Base-by-base conservation (phyloP, 2,329 filamentous ascomycete species). In the Akanthomyces dipterigenus region DNA sequence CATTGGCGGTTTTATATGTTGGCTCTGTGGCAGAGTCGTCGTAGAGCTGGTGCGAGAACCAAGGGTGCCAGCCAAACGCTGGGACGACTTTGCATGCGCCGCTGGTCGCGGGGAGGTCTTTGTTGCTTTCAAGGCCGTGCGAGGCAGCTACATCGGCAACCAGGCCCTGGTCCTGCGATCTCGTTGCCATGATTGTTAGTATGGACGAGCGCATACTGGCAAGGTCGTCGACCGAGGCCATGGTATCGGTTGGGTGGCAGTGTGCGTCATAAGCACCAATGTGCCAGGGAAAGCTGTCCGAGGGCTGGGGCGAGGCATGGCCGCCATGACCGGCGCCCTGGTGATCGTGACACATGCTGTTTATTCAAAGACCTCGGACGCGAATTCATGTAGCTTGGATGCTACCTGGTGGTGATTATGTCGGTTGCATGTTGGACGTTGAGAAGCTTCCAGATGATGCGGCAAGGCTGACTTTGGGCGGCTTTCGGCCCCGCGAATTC, bases 41-140 rank as follows among this genome's bases (percentile, higher is more conserved):
- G 69, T 86, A 91, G 67, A 95, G 80, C 65, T 90, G 86, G 71
- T 93, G 80, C 1, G 89, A 88, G 72, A 93, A 93, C 90, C 90
- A 95, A 1, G 90, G 90, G 70, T 95, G 90, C 89, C 90, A 93
- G 22, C 90, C 90, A 73, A 93, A 93, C n/a, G 86, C 85, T 0
- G 90, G 88, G 3, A 93, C 68, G 56, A 80, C 67, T 24, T 60
- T 63, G 62, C 64, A 66, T 3, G 48, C 59, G 63, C 55, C 22
- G 72, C 9, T 20, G n/a, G 40, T 22, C 16, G 38, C 42, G 1
- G 46, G 9, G 20, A 54, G 40, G 11, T 5, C 24, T 28, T 49
- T 61, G 62, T n/a, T 42, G 43, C 60, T 57, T 1, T 48, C 40
- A 53, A 88, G 70, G 40, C 82, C 82, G 67, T 86, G 79, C 64